Percentiles rank a stretch among this genome's conserved stretches.
These are phyloP conservation scores for Starmerella apis DNA, from an alignment of 805 yeast genomes.

Conservation along the genomic window DNA sequence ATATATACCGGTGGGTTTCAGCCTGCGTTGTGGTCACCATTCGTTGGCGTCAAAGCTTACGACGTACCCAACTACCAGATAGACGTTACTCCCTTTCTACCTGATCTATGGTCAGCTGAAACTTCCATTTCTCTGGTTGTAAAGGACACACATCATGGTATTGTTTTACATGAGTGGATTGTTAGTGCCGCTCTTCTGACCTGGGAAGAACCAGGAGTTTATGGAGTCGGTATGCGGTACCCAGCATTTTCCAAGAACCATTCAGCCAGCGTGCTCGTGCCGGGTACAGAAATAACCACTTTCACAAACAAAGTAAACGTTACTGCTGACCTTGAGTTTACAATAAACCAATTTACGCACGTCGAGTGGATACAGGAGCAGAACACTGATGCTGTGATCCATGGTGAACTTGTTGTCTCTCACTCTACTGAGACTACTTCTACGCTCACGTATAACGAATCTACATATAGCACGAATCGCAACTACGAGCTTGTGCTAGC, in stretches of 20 bases:
- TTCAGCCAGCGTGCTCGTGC: constrained; percentile 7
- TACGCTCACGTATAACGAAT: not conserved
- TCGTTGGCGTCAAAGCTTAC: constrained; percentile 62
- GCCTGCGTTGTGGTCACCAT: constrained; percentile 71
- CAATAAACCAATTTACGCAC: not conserved
- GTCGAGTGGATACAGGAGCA: constrained; percentile 10
- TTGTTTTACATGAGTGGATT: constrained; percentile 28
- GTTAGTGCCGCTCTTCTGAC: constrained; percentile 27
- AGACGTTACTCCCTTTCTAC: constrained; percentile 60
- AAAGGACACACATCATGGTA: constrained; percentile 25
- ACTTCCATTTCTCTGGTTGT: constrained; percentile 44
- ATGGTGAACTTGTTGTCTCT: not conserved
- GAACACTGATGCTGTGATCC: not conserved
- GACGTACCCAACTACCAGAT: constrained; percentile 57
- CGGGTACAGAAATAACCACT: constrained; percentile 1
- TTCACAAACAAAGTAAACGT: constrained; percentile 5
- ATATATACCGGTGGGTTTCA: constrained; percentile 72
- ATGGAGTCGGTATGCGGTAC: constrained; percentile 24
- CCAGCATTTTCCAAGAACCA: not conserved
- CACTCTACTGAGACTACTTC: not conserved
- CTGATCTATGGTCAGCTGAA: constrained; percentile 47
- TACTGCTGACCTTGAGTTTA: constrained; percentile 8
- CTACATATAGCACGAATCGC: not conserved
- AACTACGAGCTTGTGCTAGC: not conserved
- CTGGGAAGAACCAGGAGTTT: constrained; percentile 26